phyloP scores from a whole-genome alignment of 176 grass and related monocot genomes.

The Paspalum notatum region DNA sequence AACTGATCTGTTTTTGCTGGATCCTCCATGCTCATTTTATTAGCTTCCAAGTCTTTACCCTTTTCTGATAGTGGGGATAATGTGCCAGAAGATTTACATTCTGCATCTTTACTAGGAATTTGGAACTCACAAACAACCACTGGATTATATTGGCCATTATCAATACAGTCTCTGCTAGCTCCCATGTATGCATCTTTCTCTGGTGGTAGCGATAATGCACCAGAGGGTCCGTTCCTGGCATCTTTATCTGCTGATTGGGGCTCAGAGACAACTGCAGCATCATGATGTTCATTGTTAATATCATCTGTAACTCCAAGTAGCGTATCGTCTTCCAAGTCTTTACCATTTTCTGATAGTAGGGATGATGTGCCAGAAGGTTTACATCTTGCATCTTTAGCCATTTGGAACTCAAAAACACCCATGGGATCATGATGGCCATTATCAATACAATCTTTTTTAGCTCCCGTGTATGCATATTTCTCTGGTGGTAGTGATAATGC shows the following conservation, averaged over 20 bases:
- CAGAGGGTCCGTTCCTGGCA: constrained; percentile 21
- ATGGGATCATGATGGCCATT: background rate
- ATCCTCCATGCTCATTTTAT: constrained; percentile 16
- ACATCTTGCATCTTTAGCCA: background rate
- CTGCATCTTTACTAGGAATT: constrained; percentile 6
- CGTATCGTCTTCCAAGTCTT: constrained; percentile 31
- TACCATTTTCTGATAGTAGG: constrained; percentile 19
- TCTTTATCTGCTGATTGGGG: constrained; percentile 31
- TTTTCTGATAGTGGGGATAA: constrained; percentile 15
- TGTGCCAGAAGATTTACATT: constrained; percentile 10
- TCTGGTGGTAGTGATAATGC: constrained; percentile 21
- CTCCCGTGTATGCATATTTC: constrained; percentile 37
- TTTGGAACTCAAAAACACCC: constrained; percentile 20
- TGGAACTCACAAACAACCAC: constrained; percentile 12
- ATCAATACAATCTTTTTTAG: background rate
- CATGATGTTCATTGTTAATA: constrained; percentile 25
- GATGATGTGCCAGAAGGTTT: constrained; percentile 7
- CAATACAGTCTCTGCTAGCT: background rate
- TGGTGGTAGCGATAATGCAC: constrained; percentile 20
- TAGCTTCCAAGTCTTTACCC: constrained; percentile 23
- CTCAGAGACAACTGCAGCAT: constrained; percentile 30
- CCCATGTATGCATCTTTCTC: constrained; percentile 38
- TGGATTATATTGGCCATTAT: background rate
- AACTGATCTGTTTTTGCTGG: constrained; percentile 23
- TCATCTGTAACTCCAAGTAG: constrained; percentile 41